These are phyloP conservation scores for Metarhizium guizhouense DNA, from an alignment of 2,329 filamentous ascomycete species.

Conservation along the genomic window DNA sequence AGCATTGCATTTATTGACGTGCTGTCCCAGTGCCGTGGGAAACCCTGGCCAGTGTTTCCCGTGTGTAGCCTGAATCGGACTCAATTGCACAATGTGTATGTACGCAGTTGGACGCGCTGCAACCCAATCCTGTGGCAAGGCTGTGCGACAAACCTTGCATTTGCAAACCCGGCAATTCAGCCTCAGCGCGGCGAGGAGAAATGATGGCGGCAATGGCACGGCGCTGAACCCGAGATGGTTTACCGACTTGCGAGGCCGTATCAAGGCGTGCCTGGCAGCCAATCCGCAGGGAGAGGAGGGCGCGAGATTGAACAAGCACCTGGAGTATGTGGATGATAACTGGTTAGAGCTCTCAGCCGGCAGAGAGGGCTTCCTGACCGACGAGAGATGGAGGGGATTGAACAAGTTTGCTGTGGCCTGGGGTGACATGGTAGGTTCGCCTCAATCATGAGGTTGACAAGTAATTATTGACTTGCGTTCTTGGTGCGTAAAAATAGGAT, in stretches of 20 bases:
- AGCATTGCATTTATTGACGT: neutral
- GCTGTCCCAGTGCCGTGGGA: neutral
- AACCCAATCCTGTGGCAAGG: neutral
- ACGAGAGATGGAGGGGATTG: constrained; percentile 46
- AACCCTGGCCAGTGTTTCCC: neutral
- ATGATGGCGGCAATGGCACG: neutral
- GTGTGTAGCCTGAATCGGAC: neutral
- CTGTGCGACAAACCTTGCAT: neutral
- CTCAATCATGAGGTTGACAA: neutral
- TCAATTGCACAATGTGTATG: neutral
- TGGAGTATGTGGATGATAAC: constrained; percentile 25
- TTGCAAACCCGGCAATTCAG: neutral
- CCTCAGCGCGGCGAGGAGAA: neutral
- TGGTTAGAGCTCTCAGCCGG: constrained; percentile 68
- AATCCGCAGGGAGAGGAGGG: neutral
- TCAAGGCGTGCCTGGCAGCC: constrained; percentile 8
- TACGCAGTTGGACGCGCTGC: neutral
- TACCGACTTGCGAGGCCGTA: constrained; percentile 14
- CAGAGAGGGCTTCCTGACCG: constrained; percentile 66
- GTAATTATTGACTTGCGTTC: neutral
- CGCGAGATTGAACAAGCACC: constrained; percentile 7
- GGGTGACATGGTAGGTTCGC: constrained; percentile 68
- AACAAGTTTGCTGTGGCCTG: constrained; percentile 62
- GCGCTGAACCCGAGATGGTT: constrained; percentile 17
- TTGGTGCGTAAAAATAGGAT: constrained; percentile 25